Percentiles rank a stretch among this genome's conserved stretches.
Evolutionary conservation across 805 yeast genomes (phyloP).

Genomic region (Tetrapisispora pingtungensis): DNA sequence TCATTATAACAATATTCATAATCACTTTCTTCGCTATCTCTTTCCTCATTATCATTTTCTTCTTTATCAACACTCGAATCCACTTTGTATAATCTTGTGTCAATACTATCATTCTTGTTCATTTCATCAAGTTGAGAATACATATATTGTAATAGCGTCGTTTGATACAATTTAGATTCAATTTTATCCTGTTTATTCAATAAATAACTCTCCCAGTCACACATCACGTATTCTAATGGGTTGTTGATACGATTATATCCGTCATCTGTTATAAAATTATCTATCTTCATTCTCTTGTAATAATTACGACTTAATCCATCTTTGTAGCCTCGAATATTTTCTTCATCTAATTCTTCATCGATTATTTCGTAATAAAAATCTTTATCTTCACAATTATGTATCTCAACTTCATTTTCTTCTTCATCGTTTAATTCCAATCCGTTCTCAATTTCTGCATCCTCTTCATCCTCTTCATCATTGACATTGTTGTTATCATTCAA

Average conservation of each 20-base stretch:
- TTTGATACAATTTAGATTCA: constrained; percentile 12
- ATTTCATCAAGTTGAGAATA: not conserved
- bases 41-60: not conserved
- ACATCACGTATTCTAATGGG: constrained; percentile 15
- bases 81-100: constrained; percentile 7
- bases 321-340: not conserved
- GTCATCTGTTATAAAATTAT: constrained; percentile 11
- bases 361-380: not conserved
- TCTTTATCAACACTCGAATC: not conserved
- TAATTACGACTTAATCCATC: not conserved
- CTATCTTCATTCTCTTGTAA: not conserved
- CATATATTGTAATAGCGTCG: constrained; percentile 9
- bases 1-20: not conserved
- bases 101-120: not conserved
- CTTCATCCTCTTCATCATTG: not conserved
- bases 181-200: constrained; percentile 12
- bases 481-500: not conserved
- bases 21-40: not conserved
- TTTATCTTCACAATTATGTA: not conserved
- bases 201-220: constrained; percentile 17
- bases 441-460: not conserved
- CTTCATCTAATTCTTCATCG: constrained; percentile 1
- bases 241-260: constrained; percentile 15
- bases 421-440: not conserved
- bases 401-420: not conserved